Conservation (phyloP, 371 early-diverging fungal species). For the Mortierella sp. region DNA sequence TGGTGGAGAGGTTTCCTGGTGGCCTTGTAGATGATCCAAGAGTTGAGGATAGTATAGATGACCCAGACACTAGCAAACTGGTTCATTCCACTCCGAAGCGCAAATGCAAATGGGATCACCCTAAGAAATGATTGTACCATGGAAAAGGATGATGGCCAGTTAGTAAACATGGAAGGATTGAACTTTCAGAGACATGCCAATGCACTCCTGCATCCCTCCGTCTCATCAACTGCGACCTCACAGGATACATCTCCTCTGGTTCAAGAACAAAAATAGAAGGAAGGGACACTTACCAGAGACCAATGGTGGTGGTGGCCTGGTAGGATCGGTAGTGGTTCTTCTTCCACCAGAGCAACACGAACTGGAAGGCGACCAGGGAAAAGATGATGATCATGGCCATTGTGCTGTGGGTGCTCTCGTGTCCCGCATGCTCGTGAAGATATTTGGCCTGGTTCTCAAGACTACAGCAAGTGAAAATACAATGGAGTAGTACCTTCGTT, state of each 20-base stretch:
- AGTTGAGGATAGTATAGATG: conserved; percentile 39
- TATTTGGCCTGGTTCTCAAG: conserved; percentile 52
- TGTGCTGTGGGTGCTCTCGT: conserved; percentile 76
- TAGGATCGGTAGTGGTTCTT: conserved; percentile 82
- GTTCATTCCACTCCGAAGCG: conserved; percentile 29
- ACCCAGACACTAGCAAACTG: conserved; percentile 36
- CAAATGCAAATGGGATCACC: conserved; percentile 39
- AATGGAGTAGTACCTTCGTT: not conserved
- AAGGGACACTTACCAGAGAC: conserved; percentile 71
- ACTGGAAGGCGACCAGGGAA: conserved; percentile 79
- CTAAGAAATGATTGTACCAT: conserved; percentile 21
- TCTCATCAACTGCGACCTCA: too few species aligned
- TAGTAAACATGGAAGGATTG: not conserved
- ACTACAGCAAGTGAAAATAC: conserved; percentile 14
- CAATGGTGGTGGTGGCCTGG: conserved; percentile 77
- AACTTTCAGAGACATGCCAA: not conserved
- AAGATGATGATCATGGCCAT: conserved; percentile 86
- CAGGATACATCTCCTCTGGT: conserved; percentile 60
- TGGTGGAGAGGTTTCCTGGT: conserved; percentile 75
- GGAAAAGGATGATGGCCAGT: not conserved
- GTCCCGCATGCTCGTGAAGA: conserved; percentile 65
- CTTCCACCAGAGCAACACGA: conserved; percentile 84
- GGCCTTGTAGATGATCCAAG: conserved; percentile 67
- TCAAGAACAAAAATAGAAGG: conserved; percentile 37
- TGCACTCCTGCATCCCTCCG: conserved; percentile 52